Evolutionary conservation across 768 basidiomycete genomes (phyloP), one percentile per base, ranked within the genome.

Genomic region (Rhodotorula sphaerocarpa): DNA sequence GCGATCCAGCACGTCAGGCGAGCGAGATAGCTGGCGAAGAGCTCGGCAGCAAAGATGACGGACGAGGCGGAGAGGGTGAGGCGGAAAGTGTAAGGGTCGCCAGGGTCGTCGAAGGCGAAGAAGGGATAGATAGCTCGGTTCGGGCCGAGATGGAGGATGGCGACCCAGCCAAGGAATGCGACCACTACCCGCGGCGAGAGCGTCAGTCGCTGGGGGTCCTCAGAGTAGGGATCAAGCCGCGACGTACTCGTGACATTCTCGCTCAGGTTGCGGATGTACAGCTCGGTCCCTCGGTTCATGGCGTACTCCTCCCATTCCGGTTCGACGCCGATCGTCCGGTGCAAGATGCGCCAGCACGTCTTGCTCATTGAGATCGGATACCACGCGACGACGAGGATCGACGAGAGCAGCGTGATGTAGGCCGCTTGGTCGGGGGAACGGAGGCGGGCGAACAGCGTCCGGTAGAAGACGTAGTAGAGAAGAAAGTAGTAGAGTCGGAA

Each of bases 71-170:
- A 70, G 50, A 77, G 75, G 0, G 78, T 79, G 52, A 78, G 67
- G 16, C 73, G 70, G 61, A 77, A 79, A 5, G 76, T 79, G 69
- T 79, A 79, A 3, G 77, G 77, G 57, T 78, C 77, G 36, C 42
- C 21, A 6, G 27, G 56, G 44, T 74, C 74, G 53, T 63, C 70
- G 62, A 79, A 77, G 16, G 71, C 58, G 72, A 79, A 79, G 75
- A 77, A 78, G 6, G 78, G 77, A 66, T 78, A 79, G 57, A 78
- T 73, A 33, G 73, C 70, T 68, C 65, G 50, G 70, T 79, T 79
- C 1, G 77, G 76, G 0, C 77, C 77, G 63, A 75, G 78, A 68
- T 78, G 75, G 16, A 78, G 68, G 56, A 70, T 63, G 28, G 61
- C 51, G 41, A 69, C 67, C 76, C 77, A 79, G 20, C 77, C 77